These are phyloP conservation scores for Globisporangium lucens DNA, from an alignment of 352 stramenopile genomes.

Conservation along the genomic window DNA sequence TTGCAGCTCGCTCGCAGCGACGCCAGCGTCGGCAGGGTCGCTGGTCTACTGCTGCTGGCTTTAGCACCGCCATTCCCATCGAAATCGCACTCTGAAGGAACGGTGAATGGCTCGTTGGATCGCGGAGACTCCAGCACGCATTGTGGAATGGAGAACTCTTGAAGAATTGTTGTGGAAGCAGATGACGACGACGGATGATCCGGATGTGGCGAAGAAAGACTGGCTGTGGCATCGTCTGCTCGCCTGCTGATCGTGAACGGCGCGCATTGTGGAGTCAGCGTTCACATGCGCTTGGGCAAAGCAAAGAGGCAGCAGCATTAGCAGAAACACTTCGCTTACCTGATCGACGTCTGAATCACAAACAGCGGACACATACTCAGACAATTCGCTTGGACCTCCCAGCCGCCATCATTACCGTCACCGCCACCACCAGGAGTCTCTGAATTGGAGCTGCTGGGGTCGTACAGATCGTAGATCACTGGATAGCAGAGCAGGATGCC, in stretches of 20 bases:
- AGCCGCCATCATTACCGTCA: slow-evolving; percentile 11
- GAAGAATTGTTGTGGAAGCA: slow-evolving; percentile 22
- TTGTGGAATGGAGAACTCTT: slow-evolving; percentile 55
- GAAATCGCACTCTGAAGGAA: neutral
- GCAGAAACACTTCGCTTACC: slow-evolving; percentile 9
- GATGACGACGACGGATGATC: neutral
- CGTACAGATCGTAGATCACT: slow-evolving; percentile 34
- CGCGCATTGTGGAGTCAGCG: slow-evolving; percentile 6
- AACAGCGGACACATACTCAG: slow-evolving; percentile 48
- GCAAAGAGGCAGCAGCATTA: neutral
- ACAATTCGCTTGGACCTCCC: slow-evolving; percentile 43
- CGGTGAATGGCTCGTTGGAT: neutral
- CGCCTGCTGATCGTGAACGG: slow-evolving; percentile 1
- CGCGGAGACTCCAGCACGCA: slow-evolving; percentile 24
- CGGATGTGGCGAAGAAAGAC: neutral
- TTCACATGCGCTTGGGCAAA: neutral
- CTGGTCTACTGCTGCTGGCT: neutral
- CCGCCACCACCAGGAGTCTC: neutral
- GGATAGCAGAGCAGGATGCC: slow-evolving; percentile 45
- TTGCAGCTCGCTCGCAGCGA: slow-evolving; percentile 11
- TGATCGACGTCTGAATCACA: slow-evolving; percentile 30
- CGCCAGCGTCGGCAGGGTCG: slow-evolving; percentile 9
- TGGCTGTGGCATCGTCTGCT: neutral
- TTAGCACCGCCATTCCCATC: too few species aligned
- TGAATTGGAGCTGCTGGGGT: neutral